A percentile compares a stretch with the other conserved stretches of the same genome.
Conservation (phyloP, 805 yeast genomes). For the Saturnispora besseyi region DNA sequence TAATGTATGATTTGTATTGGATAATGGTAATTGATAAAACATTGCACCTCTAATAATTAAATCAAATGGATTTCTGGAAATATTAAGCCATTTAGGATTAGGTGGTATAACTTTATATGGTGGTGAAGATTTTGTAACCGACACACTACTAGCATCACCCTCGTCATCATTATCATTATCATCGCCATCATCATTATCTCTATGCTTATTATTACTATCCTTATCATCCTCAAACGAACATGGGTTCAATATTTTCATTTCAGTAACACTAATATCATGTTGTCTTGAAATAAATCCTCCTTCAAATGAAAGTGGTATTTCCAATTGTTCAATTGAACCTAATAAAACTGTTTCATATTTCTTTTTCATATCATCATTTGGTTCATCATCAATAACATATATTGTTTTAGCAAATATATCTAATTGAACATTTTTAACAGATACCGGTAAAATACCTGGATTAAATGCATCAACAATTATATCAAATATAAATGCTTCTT, state of each 20-base stretch:
- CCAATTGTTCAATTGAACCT: conserved; percentile 60
- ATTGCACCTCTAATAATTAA: conserved; percentile 75
- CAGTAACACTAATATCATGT: conserved; percentile 51
- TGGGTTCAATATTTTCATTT: conserved; percentile 64
- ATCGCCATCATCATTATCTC: conserved; percentile 10
- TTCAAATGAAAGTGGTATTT: conserved; percentile 61
- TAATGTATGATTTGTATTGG: conserved; percentile 42
- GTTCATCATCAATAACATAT: conserved; percentile 24
- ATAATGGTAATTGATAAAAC: conserved; percentile 66
- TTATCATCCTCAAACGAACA: conserved; percentile 35
- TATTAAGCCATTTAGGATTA: conserved; percentile 56
- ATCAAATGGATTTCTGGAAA: conserved; percentile 76
- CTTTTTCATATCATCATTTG: background rate
- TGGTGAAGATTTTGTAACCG: background rate
- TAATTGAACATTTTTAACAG: conserved; percentile 55
- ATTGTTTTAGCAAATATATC: conserved; percentile 79
- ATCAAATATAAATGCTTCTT: conserved; percentile 78
- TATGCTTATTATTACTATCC: conserved; percentile 12
- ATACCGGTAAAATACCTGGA: conserved; percentile 73
- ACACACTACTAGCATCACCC: background rate
- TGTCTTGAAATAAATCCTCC: conserved; percentile 71
- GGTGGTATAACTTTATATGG: conserved; percentile 12
- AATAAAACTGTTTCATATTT: conserved; percentile 49
- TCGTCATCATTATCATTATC: background rate
- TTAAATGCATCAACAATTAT: conserved; percentile 71